Conservation (phyloP, 208 protist species). For the Borovskyia barvae region DNA sequence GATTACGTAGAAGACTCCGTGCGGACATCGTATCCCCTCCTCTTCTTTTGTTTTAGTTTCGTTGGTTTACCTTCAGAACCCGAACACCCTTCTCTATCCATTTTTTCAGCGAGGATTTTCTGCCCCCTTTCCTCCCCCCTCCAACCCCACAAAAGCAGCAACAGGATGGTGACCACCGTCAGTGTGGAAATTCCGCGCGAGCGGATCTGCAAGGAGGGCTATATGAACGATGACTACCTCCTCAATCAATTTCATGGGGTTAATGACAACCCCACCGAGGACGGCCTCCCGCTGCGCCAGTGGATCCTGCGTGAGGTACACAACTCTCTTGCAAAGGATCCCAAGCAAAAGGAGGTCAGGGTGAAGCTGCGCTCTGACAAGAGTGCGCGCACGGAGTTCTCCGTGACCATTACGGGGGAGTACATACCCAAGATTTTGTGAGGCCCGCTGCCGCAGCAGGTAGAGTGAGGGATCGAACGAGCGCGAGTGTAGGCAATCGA, state of each 20-base stretch:
- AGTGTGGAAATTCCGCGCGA: constrained; percentile 54
- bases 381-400: constrained; percentile 43
- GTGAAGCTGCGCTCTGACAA: constrained; percentile 60
- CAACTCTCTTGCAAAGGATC: constrained; percentile 47
- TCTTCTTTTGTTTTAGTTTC: too few species aligned
- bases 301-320: constrained; percentile 66
- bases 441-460: too few species aligned
- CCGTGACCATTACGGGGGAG: constrained; percentile 27
- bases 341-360: constrained; percentile 38
- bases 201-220: constrained; percentile 43
- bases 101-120: constrained; percentile 1
- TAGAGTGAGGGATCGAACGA: constrained; percentile 3
- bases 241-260: constrained; percentile 67
- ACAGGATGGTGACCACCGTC: constrained; percentile 27
- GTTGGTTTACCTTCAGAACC: too few species aligned
- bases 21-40: too few species aligned
- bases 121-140: background rate
- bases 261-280: constrained; percentile 68
- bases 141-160: constrained; percentile 1
- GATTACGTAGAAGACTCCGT: too few species aligned
- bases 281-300: constrained; percentile 71
- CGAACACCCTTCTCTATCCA: background rate
- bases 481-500: background rate
- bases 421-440: constrained; percentile 16
- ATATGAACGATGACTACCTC: constrained; percentile 51